Evolutionary conservation across 805 yeast genomes (phyloP), one percentile per base, ranked within the genome.

Genomic region (Myxozyma monticola): DNA sequence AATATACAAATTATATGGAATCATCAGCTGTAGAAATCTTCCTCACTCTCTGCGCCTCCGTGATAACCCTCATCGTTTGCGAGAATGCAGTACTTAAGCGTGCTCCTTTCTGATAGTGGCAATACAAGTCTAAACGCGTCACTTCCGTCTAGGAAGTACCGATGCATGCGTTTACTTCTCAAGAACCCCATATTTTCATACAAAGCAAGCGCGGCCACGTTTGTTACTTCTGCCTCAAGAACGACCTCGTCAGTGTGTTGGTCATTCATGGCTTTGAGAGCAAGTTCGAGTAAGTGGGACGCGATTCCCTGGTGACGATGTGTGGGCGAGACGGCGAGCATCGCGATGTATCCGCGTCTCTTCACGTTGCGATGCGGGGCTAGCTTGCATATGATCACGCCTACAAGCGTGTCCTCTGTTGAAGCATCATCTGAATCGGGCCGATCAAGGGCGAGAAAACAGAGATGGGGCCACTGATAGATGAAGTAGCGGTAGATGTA

Each of bases 401-500:
- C 99, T 10, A 60, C 34, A 9, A 49, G 28, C 9, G 62, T 54
- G 4, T 38, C 53, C n/a, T n/a, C n/a, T n/a, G n/a, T n/a, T n/a
- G n/a, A n/a, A 6, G 57, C 57, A 5, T 62, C 65, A 17, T 36
- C 59, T 15, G 69, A 68, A 45, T 54, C 31, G 17, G 42, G 30
- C 5, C 17, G 9, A 20, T 22, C 48, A 22, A 60, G 30, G 15
- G 62, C 91, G 33, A 86, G 63, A 45, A 77, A 77, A 53, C 96
- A 85, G 50, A 89, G 75, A 40, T 85, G 83, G 1, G 98, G 96
- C 96, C 97, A 90, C 60, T 83, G 84, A 61, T 85, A 84, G 37
- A 93, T 71, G 65, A 93, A 93, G 70, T 84, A 93, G 64, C 96
- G 77, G 68, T 90, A 93, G 2, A 93, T 97, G 62, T 88, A 93